Percentiles rank a stretch among this genome's conserved stretches.
These are phyloP conservation scores for Scheffersomyces segobiensis DNA, from an alignment of 1,139 yeast genomes.

Conservation along the genomic window DNA sequence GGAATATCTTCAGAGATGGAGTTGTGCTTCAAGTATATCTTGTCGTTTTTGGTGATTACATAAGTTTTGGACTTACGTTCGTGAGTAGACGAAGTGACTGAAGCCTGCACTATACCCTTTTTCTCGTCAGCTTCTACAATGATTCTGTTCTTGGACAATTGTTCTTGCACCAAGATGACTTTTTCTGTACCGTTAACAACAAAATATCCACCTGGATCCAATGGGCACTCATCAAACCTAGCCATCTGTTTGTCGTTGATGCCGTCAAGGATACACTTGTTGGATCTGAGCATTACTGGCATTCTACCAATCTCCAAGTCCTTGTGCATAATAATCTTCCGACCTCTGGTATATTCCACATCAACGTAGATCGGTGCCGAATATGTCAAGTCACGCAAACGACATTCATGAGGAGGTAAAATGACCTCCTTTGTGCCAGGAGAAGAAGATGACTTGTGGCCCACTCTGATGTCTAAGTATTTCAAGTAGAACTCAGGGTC, in stretches of 20 bases:
- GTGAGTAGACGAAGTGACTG: conserved; percentile 96
- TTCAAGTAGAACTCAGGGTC: conserved; percentile 95
- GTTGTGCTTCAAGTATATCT: conserved; percentile 89
- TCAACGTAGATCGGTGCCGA: conserved; percentile 97
- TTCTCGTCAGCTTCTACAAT: conserved; percentile 97
- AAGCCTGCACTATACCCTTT: conserved; percentile 92
- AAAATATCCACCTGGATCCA: conserved; percentile 98
- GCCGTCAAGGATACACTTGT: conserved; percentile 83
- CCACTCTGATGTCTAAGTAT: conserved; percentile 89
- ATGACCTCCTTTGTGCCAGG: conserved; percentile 59
- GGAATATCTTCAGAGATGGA: conserved; percentile 95
- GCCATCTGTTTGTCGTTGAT: conserved; percentile 86
- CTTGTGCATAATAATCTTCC: conserved; percentile 84
- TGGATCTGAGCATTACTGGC: conserved; percentile 96
- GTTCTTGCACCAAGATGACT: conserved; percentile 95
- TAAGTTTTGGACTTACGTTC: conserved; percentile 97
- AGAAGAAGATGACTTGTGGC: conserved; percentile 58
- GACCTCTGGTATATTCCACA: conserved; percentile 93
- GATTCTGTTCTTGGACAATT: conserved; percentile 92
- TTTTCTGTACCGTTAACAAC: conserved; percentile 98
- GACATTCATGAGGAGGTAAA: conserved; percentile 93
- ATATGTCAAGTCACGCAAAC: conserved; percentile 91
- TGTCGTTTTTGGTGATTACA: conserved; percentile 87
- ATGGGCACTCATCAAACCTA: conserved; percentile 84
- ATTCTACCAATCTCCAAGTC: conserved; percentile 94